Evolutionary conservation across 148 eudicot genomes (phyloP).

Genomic region (Talinum fruticosum): DNA sequence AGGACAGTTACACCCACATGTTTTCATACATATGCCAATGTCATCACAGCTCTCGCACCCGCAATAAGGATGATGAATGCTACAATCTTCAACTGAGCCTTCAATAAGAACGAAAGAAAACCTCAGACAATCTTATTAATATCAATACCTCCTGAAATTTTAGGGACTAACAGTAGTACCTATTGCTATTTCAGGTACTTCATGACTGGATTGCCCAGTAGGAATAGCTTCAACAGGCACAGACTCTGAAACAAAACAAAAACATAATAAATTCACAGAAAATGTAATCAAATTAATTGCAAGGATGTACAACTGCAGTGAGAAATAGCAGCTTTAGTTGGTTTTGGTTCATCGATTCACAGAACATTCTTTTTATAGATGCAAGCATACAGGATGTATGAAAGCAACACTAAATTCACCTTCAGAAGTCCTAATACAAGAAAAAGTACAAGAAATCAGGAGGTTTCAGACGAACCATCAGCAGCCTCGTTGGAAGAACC

Average conservation of each 20-base stretch:
- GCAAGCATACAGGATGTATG: not conserved
- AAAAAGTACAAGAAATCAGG: not conserved
- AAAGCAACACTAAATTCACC: not conserved
- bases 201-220: not conserved
- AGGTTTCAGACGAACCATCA: not conserved
- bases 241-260: not conserved
- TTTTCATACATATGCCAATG: not conserved
- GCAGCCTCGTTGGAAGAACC: not conserved
- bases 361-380: not conserved
- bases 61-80: not conserved
- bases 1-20: not conserved
- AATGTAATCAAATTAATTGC: not conserved
- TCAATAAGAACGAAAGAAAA: not conserved
- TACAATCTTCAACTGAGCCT: not conserved
- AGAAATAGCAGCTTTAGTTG: not conserved
- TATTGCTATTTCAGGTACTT: not conserved
- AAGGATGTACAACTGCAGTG: not conserved
- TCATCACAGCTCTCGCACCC: not conserved
- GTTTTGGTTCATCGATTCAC: not conserved
- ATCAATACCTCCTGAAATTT: not conserved
- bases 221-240: not conserved
- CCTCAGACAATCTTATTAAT: not conserved
- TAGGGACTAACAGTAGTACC: not conserved
- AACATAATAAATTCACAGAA: not conserved
- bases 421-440: not conserved